A percentile compares a stretch with the other conserved stretches of the same genome.
These are phyloP conservation scores for Balamuthia mandrillaris DNA, from an alignment of 208 protist species.

Conservation along the genomic window DNA sequence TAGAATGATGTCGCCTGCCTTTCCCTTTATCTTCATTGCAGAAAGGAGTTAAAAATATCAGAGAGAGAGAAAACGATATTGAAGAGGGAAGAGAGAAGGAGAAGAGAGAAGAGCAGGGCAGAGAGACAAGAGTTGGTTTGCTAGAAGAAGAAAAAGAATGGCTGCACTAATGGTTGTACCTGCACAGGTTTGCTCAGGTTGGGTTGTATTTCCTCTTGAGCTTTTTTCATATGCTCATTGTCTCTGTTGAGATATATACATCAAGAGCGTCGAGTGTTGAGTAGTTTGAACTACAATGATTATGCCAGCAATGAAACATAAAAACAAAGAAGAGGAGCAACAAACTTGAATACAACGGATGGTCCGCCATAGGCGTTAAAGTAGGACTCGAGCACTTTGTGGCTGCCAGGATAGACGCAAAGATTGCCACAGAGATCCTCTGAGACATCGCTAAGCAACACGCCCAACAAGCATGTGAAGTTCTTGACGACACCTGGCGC, in stretches of 20 bases:
- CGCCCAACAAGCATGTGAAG: constrained; percentile 8
- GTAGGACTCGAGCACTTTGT: background rate
- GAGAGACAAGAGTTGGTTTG: too few relatives aligned
- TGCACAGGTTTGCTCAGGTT: too few relatives aligned
- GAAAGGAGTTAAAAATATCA: background rate
- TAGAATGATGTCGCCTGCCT: constrained; percentile 32
- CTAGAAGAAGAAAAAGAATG: too few relatives aligned
- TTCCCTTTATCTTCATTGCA: background rate
- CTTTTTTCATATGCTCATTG: background rate
- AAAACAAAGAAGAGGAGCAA: too few relatives aligned
- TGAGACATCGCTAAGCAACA: constrained; percentile 9
- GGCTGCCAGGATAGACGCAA: constrained; percentile 17
- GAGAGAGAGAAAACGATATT: background rate
- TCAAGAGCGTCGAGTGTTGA: background rate
- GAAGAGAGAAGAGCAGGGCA: background rate
- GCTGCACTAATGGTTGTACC: too few relatives aligned
- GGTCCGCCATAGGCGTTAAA: background rate
- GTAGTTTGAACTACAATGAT: background rate
- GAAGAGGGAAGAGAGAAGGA: background rate
- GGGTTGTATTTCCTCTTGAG: too few relatives aligned
- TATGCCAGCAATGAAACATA: background rate
- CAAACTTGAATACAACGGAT: too few relatives aligned
- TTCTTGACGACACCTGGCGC: background rate
- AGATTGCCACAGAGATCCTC: constrained; percentile 22
- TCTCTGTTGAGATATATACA: background rate